Evolutionary conservation across 1,139 yeast species (phyloP).

Genomic region (Magnusiomyces ingens): DNA sequence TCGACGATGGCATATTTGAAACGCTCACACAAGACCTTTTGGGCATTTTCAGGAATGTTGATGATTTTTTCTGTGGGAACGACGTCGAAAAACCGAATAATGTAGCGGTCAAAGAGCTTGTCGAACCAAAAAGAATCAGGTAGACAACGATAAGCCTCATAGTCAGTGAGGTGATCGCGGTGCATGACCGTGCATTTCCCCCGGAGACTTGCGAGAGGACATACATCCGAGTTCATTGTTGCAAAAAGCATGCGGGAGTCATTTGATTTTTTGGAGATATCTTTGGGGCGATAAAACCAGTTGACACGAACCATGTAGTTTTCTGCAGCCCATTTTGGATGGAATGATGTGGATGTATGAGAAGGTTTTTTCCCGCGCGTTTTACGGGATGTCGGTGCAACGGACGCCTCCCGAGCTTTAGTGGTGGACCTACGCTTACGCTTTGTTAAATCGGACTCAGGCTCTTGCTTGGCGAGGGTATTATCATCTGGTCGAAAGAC

Average conservation of each 20-base stretch:
- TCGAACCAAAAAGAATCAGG: constrained; percentile 83
- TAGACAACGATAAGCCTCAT: constrained; percentile 46
- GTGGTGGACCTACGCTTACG: constrained; percentile 2
- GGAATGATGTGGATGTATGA: constrained; percentile 7
- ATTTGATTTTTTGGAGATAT: constrained; percentile 57
- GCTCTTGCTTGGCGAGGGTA: background rate
- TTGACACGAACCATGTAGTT: constrained; percentile 63
- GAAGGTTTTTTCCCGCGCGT: background rate
- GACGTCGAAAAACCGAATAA: constrained; percentile 76
- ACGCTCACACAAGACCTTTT: constrained; percentile 57
- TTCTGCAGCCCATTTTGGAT: constrained; percentile 36
- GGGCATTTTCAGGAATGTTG: constrained; percentile 54
- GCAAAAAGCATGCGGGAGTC: constrained; percentile 77
- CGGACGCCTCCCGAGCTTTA: background rate
- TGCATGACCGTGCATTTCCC: constrained; percentile 71
- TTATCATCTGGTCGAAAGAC: constrained; percentile 27
- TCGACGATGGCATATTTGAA: constrained; percentile 75
- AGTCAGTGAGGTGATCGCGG: constrained; percentile 54
- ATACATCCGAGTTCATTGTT: constrained; percentile 79
- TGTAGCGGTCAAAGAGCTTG: constrained; percentile 78
- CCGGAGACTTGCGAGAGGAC: constrained; percentile 70
- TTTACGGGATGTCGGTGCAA: background rate
- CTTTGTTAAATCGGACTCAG: background rate
- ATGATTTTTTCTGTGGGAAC: constrained; percentile 51
- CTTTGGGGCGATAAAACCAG: constrained; percentile 91